Conservation (phyloP, 495 filamentous ascomycete genomes). For the Penicillium canariense region DNA sequence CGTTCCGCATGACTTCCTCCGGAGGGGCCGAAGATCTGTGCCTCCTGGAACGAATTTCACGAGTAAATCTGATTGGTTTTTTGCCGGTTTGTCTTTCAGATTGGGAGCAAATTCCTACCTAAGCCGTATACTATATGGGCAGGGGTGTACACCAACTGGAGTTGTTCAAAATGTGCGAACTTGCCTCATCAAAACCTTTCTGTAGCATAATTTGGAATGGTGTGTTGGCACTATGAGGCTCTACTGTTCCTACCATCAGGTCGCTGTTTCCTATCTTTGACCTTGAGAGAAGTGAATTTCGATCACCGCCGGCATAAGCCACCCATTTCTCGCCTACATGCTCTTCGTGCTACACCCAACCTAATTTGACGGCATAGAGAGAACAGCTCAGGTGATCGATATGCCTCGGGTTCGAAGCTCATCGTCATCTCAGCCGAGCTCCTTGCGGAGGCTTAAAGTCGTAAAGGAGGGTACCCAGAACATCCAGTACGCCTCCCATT, state of each 20-base stretch:
- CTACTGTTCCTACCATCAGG: too few species aligned
- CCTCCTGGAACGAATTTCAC: background rate
- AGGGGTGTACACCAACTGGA: background rate
- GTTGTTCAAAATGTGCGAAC: background rate
- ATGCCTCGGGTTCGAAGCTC: background rate
- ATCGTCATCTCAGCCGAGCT: background rate
- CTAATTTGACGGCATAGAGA: too few species aligned
- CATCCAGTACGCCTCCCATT: background rate
- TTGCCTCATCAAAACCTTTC: background rate
- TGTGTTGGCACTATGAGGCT: too few species aligned
- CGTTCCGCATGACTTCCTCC: background rate
- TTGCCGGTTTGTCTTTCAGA: too few species aligned
- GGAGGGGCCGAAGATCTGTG: background rate
- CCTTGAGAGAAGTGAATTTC: too few species aligned
- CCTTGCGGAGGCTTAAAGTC: background rate
- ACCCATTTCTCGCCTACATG: too few species aligned
- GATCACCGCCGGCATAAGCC: too few species aligned
- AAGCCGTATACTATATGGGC: background rate
- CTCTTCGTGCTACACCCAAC: too few species aligned
- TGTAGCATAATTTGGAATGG: too few species aligned
- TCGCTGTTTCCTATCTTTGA: too few species aligned
- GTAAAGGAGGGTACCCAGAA: background rate
- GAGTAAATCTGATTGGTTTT: background rate
- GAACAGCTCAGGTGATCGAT: too few species aligned
- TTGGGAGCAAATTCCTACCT: background rate